These are phyloP conservation scores for Digitaria exilis DNA, from an alignment of 202 grass and related monocot species.

Conservation along the genomic window DNA sequence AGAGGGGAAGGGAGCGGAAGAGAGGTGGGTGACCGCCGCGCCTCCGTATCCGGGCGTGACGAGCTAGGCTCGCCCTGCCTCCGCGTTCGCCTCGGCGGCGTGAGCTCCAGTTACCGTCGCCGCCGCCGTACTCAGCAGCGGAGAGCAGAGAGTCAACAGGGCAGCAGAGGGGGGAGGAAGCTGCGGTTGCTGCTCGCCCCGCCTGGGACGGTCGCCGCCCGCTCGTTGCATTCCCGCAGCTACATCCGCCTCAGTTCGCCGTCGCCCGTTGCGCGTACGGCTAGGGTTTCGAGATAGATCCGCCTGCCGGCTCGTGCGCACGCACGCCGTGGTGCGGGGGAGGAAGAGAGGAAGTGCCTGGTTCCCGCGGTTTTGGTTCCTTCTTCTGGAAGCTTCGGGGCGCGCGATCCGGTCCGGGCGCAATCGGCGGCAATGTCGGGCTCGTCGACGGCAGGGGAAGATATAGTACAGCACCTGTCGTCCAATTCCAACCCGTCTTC, in stretches of 20 bases:
- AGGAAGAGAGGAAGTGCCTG: conserved; percentile 23
- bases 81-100: background rate
- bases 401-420: conserved; percentile 34
- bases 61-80: conserved; percentile 27
- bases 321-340: background rate
- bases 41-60: conserved; percentile 46
- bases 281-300: conserved; percentile 35
- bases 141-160: conserved; percentile 31
- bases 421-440: conserved; percentile 48
- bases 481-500: conserved; percentile 93
- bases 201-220: conserved; percentile 14
- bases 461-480: conserved; percentile 94
- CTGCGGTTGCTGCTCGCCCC: conserved; percentile 3
- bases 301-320: conserved; percentile 9
- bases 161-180: conserved; percentile 15
- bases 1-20: conserved; percentile 24
- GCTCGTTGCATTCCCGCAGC: conserved; percentile 23
- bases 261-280: background rate
- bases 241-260: background rate
- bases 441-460: conserved; percentile 67
- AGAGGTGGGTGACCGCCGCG: conserved; percentile 39
- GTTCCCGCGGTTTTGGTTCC: conserved; percentile 29
- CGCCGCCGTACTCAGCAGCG: background rate
- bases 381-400: conserved; percentile 44
- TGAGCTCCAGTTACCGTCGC: background rate